These are phyloP conservation scores for Psidium friedrichsthalianum DNA, from an alignment of 345 rosid species.

Conservation along the genomic window DNA sequence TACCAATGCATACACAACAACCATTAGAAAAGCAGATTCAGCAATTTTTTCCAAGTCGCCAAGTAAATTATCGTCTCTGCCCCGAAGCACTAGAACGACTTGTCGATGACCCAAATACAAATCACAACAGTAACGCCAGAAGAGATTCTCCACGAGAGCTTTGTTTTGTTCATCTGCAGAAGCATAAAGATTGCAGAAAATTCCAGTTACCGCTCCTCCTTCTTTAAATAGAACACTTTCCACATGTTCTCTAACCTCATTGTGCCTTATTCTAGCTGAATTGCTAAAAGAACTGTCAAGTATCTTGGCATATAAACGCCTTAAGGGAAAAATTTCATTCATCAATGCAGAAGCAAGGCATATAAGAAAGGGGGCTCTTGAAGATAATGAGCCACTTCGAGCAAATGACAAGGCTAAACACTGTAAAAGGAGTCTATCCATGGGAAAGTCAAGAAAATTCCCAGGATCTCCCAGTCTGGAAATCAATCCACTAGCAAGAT, in stretches of 20 bases:
- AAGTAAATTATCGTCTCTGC: constrained; percentile 41
- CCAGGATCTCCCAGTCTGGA: constrained; percentile 19
- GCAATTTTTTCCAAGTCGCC: constrained; percentile 69
- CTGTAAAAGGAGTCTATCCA: constrained; percentile 35
- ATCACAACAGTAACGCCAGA: constrained; percentile 75
- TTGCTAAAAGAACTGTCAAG: constrained; percentile 12
- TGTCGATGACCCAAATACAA: constrained; percentile 61
- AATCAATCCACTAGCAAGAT: constrained; percentile 32
- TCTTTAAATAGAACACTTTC: constrained; percentile 56
- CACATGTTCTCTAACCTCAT: constrained; percentile 43
- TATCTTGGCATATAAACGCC: constrained; percentile 32
- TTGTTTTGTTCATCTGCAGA: constrained; percentile 53
- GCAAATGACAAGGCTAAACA: constrained; percentile 68
- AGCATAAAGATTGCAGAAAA: constrained; percentile 70
- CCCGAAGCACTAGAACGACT: constrained; percentile 52
- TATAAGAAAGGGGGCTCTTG: constrained; percentile 33
- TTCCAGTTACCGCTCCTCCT: constrained; percentile 65
- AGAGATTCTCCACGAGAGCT: constrained; percentile 42
- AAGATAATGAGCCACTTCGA: constrained; percentile 56
- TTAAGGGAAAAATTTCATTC: constrained; percentile 60
- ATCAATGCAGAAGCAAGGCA: constrained; percentile 65
- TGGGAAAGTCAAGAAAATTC: constrained; percentile 8
- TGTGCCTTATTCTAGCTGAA: constrained; percentile 13
- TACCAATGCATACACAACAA: constrained; percentile 62
- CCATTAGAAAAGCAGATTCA: constrained; percentile 89